Percentiles rank a stretch among this genome's conserved stretches.
Conservation (phyloP, 345 rosid species). For the Erysimum cheiranthoides region DNA sequence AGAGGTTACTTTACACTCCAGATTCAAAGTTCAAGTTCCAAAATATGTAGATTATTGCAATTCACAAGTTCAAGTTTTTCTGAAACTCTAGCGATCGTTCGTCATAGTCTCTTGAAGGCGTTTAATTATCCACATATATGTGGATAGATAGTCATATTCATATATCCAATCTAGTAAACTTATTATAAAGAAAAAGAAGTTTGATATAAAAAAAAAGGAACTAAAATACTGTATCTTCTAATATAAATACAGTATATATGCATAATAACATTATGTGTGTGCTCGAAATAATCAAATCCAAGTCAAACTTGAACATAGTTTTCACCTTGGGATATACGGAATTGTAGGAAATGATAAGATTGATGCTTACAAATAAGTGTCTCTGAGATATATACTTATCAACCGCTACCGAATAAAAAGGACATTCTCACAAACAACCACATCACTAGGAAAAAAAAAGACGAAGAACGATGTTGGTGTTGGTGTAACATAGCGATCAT, state of each 20-base stretch:
- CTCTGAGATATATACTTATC: constrained; percentile 21
- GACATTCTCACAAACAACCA: constrained; percentile 25
- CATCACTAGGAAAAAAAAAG: background rate
- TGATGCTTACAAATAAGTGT: constrained; percentile 22
- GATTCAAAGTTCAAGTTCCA: too few species aligned
- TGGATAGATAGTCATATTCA: too few species aligned
- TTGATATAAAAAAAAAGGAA: background rate
- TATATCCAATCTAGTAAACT: too few species aligned
- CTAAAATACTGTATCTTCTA: background rate
- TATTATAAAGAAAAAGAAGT: background rate
- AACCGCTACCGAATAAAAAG: constrained; percentile 14
- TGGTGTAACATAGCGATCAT: constrained; percentile 23
- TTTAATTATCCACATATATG: too few species aligned
- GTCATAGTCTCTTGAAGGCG: too few species aligned
- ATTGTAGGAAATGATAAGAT: constrained; percentile 32
- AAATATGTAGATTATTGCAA: too few species aligned
- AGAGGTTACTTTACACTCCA: too few species aligned
- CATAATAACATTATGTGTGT: background rate
- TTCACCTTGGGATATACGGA: constrained; percentile 29
- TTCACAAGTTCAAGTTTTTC: too few species aligned
- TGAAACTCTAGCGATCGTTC: too few species aligned
- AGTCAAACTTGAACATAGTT: constrained; percentile 36
- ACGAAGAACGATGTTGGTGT: background rate
- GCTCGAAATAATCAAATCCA: constrained; percentile 9
- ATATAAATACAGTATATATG: background rate